Base-by-base conservation (phyloP, 495 filamentous ascomycete genomes). In the Niebla homalea region DNA sequence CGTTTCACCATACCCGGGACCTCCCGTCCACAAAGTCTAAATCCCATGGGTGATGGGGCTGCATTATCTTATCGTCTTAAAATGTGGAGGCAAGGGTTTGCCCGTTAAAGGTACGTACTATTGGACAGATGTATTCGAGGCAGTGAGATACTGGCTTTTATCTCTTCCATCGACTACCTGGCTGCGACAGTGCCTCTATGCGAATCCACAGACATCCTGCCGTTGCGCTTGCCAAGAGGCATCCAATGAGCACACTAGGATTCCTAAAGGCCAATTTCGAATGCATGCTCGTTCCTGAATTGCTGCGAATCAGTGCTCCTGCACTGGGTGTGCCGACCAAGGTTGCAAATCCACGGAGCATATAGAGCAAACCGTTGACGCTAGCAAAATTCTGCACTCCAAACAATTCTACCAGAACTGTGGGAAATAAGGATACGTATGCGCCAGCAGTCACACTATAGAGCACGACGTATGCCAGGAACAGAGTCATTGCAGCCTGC, bases 281-380 rank as follows among this genome's bases (percentile, higher is more conserved):
- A 11, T 22, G 39, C 39, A n/a, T 22, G 18, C 39, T 22, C 21
- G 39, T 22, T 8, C 18, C 39, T 42, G 39, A 42, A 22, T 36
- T 53, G 26, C 57, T 55, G 1, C 61, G 60, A 51, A 70, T 65
- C 48, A 72, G 46, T 4, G 64, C 54, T 3, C 70, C 70, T 2
- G 60, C 64, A n/a, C 70, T 49, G 0, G 64, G 69, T 6, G 68
- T 72, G n/a, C 70, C 70, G 16, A 71, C 36, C 14, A 71, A 41
- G 0, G 66, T 66, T 0, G 61, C 68, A 43, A 70, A 42, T 2
- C 70, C 70, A 41, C 66, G 55, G 0, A 73, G 44, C 65, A 73
- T 68, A 36, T 71, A 71, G 20, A 73, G 50, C 4, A 66, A 50
- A 0, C 70, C 70, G 35, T 69, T 73, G 18, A 72, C 62, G 53